phyloP scores from a whole-genome alignment of 495 filamentous ascomycete genomes.

The Lophiotrema nucula region DNA sequence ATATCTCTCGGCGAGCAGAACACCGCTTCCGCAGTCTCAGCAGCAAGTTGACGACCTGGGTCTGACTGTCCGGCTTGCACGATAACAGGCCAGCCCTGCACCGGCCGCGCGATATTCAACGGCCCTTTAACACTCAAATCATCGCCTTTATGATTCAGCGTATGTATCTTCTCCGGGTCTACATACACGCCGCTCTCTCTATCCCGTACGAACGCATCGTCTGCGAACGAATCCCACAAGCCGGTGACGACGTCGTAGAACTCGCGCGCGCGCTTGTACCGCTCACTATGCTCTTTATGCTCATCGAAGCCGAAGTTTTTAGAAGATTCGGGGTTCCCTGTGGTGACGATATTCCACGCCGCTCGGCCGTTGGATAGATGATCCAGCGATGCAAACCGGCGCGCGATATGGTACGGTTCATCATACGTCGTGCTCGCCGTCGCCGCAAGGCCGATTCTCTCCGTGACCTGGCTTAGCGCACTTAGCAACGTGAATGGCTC shows the following conservation, averaged over 20 bases:
- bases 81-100: conserved; percentile 57
- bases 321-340: conserved; percentile 7
- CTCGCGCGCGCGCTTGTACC: conserved; percentile 15
- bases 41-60: conserved; percentile 53
- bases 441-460: conserved; percentile 11
- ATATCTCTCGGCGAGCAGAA: conserved; percentile 42
- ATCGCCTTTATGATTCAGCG: conserved; percentile 51
- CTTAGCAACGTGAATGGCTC: conserved; percentile 34
- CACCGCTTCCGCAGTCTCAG: conserved; percentile 56
- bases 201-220: conserved; percentile 54
- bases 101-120: conserved; percentile 54
- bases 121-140: conserved; percentile 48
- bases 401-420: conserved; percentile 12
- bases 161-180: conserved; percentile 50
- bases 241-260: conserved; percentile 16
- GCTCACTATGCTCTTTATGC: conserved; percentile 12
- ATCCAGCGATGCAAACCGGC: conserved; percentile 8
- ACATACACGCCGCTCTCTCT: conserved; percentile 50
- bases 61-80: conserved; percentile 57
- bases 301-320: conserved; percentile 17
- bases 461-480: conserved; percentile 6
- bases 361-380: conserved; percentile 10
- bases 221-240: conserved; percentile 54
- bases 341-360: conserved; percentile 15
- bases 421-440: conserved; percentile 11